Conservation (phyloP, 2,329 filamentous ascomycete genomes). For the Pseudogymnoascus sp. region DNA sequence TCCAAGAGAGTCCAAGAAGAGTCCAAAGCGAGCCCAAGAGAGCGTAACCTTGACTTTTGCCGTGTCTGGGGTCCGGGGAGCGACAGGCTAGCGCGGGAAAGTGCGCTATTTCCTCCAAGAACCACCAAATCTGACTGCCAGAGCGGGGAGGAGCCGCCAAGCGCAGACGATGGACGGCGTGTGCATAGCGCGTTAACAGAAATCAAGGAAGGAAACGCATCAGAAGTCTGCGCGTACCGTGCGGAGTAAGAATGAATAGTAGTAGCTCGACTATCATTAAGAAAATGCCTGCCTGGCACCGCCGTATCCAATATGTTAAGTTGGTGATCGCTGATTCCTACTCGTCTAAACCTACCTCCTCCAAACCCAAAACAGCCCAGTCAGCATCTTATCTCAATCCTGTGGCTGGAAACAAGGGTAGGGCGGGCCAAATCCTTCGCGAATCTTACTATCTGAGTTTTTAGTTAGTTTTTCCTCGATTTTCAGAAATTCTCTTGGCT, state of each 20-base stretch:
- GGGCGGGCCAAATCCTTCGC: not conserved
- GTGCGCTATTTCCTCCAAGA: not conserved
- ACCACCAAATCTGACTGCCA: not conserved
- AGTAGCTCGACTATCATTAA: too few relatives aligned
- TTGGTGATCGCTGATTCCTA: not conserved
- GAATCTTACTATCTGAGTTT: not conserved
- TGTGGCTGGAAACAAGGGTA: not conserved
- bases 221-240: not conserved
- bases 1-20: not conserved
- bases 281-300: not conserved
- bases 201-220: not conserved
- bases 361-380: not conserved
- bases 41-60: not conserved
- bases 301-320: not conserved
- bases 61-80: not conserved
- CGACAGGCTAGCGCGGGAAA: not conserved
- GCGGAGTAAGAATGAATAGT: not conserved
- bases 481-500: not conserved
- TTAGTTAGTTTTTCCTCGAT: not conserved
- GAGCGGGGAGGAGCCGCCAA: not conserved
- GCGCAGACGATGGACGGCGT: not conserved
- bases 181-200: not conserved
- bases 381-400: not conserved
- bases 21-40: not conserved
- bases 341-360: not conserved